Conservation (phyloP, 2,329 filamentous ascomycete genomes). For the Emmonsia crescens region DNA sequence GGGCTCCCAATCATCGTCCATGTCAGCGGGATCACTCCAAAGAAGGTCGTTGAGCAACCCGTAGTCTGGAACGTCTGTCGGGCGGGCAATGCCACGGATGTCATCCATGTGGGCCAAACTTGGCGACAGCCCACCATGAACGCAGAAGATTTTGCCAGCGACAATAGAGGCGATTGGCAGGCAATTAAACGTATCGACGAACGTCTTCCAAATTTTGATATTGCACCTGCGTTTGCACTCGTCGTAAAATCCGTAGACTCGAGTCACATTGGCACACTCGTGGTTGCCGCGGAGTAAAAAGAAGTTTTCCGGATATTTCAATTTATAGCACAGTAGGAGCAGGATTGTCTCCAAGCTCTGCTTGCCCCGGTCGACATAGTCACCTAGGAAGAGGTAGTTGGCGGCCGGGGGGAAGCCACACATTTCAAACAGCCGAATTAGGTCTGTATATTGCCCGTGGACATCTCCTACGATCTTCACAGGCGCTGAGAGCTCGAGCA, state of each 20-base stretch:
- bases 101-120: conserved; percentile 95
- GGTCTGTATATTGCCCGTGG: conserved; percentile 90
- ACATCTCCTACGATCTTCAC: conserved; percentile 98
- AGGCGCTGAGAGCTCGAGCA: conserved; percentile 83
- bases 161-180: conserved; percentile 94
- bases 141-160: conserved; percentile 93
- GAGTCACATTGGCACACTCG: conserved; percentile 90
- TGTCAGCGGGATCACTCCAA: conserved; percentile 96
- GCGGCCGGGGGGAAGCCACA: conserved; percentile 86
- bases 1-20: conserved; percentile 96
- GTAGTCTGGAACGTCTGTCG: conserved; percentile 95
- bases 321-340: conserved; percentile 86
- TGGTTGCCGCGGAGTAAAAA: conserved; percentile 91
- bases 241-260: conserved; percentile 96
- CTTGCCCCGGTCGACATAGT: conserved; percentile 95
- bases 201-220: conserved; percentile 97
- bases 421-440: conserved; percentile 97
- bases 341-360: conserved; percentile 92
- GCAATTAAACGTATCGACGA: conserved; percentile 92
- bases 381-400: conserved; percentile 89
- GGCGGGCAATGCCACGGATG: conserved; percentile 87
- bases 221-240: conserved; percentile 95
- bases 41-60: conserved; percentile 88
- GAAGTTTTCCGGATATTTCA: conserved; percentile 96
- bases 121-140: conserved; percentile 88